These are phyloP conservation scores for Phytophthora sojae DNA, from an alignment of 352 stramenopile genomes.

Conservation along the genomic window DNA sequence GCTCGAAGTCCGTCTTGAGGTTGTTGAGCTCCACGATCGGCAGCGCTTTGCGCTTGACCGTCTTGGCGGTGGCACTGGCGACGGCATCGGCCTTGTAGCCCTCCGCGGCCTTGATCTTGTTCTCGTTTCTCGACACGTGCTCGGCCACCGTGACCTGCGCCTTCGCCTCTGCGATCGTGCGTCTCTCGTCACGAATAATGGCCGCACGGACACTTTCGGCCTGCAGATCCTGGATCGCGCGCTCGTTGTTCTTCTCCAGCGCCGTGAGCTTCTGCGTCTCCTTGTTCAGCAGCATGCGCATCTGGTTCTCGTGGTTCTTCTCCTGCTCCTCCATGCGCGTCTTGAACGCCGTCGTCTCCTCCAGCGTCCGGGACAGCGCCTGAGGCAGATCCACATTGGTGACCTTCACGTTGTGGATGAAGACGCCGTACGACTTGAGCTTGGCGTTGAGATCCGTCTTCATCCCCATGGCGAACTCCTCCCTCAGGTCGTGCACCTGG, in stretches of 20 bases:
- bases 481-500: constrained; percentile 80
- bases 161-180: constrained; percentile 77
- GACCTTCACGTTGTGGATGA: constrained; percentile 91
- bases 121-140: constrained; percentile 56
- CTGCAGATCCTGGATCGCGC: constrained; percentile 74
- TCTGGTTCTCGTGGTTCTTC: constrained; percentile 90
- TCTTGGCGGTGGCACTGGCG: constrained; percentile 56
- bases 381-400: constrained; percentile 81
- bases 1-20: constrained; percentile 66
- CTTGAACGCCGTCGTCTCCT: constrained; percentile 88
- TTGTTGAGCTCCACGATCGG: constrained; percentile 67
- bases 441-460: constrained; percentile 86
- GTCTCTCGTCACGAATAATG: constrained; percentile 84
- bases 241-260: constrained; percentile 84
- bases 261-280: constrained; percentile 86
- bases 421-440: constrained; percentile 71
- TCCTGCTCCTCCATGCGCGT: constrained; percentile 90
- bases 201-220: constrained; percentile 69
- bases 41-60: constrained; percentile 66
- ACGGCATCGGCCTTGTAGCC: constrained; percentile 76
- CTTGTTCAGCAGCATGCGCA: constrained; percentile 85
- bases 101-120: constrained; percentile 77
- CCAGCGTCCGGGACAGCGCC: constrained; percentile 70
- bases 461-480: constrained; percentile 87
- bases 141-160: constrained; percentile 78